A percentile compares a stretch with the other conserved stretches of the same genome.
phyloP scores from a whole-genome alignment of 2,329 filamentous ascomycete genomes.

The Aspergillus arachidicola region DNA sequence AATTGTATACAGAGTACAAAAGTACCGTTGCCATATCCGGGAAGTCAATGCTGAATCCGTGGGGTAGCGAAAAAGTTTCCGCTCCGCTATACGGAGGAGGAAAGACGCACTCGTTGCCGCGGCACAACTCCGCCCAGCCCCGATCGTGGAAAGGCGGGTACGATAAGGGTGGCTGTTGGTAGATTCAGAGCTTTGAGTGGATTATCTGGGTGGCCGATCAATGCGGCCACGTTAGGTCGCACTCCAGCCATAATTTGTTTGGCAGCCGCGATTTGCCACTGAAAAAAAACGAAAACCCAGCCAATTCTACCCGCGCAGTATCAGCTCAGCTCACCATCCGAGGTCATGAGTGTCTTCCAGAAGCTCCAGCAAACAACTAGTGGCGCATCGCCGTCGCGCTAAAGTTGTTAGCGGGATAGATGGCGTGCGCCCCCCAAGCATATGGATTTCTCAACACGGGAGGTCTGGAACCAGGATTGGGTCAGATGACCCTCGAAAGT shows the following conservation, averaged over 20 bases:
- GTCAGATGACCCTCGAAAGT: not conserved
- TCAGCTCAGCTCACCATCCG: not conserved
- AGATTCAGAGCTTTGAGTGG: not conserved
- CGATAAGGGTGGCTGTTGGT: not conserved
- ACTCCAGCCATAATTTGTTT: not conserved
- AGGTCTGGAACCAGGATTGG: not conserved
- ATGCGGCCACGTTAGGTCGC: not conserved
- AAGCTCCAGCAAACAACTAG: not conserved
- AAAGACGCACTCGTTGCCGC: not conserved
- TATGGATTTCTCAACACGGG: not conserved
- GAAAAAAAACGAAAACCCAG: not conserved
- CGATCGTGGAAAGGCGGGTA: not conserved
- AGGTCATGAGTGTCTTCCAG: slow-evolving; percentile 4
- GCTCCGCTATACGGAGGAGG: not conserved
- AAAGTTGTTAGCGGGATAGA: not conserved
- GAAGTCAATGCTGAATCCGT: not conserved
- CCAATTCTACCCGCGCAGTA: not conserved
- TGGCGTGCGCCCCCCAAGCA: not conserved
- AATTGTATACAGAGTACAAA: not conserved
- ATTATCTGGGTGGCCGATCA: not conserved
- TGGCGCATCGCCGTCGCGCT: not conserved
- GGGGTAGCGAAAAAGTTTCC: not conserved
- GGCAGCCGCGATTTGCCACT: slow-evolving; percentile 1
- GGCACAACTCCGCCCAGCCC: not conserved
- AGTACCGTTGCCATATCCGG: not conserved